Percentiles rank a stretch among this genome's conserved stretches.
These are phyloP conservation scores for Globisporangium acanthophoron DNA, from an alignment of 352 stramenopile genomes.

Conservation along the genomic window DNA sequence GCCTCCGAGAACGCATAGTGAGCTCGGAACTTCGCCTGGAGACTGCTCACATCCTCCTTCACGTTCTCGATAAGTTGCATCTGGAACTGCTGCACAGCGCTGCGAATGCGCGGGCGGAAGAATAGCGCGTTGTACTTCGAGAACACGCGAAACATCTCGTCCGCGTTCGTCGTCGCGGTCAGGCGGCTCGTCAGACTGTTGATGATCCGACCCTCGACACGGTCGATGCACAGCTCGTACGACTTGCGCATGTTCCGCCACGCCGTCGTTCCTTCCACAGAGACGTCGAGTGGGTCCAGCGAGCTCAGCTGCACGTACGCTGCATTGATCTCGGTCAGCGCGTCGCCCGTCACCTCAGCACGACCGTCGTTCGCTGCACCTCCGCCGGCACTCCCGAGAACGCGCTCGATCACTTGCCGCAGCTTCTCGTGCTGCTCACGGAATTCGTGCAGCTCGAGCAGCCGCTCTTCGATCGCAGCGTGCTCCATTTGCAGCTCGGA, in stretches of 20 bases:
- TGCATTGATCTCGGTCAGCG: slow-evolving; percentile 83
- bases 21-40: slow-evolving; percentile 93
- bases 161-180: slow-evolving; percentile 86
- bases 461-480: slow-evolving; percentile 76
- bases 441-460: slow-evolving; percentile 89
- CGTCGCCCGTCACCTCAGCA: slow-evolving; percentile 71
- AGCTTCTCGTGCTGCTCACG: slow-evolving; percentile 90
- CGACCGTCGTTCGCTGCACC: slow-evolving; percentile 30
- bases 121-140: slow-evolving; percentile 98
- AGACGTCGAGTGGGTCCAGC: slow-evolving; percentile 84
- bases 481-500: slow-evolving; percentile 86
- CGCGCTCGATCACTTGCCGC: slow-evolving; percentile 78
- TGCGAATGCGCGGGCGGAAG: slow-evolving; percentile 92
- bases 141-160: slow-evolving; percentile 97
- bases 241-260: slow-evolving; percentile 87
- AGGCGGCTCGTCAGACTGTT: slow-evolving; percentile 85
- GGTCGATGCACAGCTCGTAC: slow-evolving; percentile 90
- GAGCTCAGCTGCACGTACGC: slow-evolving; percentile 82
- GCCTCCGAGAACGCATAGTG: slow-evolving; percentile 97
- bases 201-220: slow-evolving; percentile 91
- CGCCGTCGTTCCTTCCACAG: slow-evolving; percentile 63
- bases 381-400: slow-evolving; percentile 54
- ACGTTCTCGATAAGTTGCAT: slow-evolving; percentile 98
- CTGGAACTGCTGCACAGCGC: slow-evolving; percentile 98
- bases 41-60: slow-evolving; percentile 92